Evolutionary conservation across 2,329 filamentous ascomycete genomes (phyloP), one percentile per base, ranked within the genome.

Genomic region (Calonectria hawksworthii): DNA sequence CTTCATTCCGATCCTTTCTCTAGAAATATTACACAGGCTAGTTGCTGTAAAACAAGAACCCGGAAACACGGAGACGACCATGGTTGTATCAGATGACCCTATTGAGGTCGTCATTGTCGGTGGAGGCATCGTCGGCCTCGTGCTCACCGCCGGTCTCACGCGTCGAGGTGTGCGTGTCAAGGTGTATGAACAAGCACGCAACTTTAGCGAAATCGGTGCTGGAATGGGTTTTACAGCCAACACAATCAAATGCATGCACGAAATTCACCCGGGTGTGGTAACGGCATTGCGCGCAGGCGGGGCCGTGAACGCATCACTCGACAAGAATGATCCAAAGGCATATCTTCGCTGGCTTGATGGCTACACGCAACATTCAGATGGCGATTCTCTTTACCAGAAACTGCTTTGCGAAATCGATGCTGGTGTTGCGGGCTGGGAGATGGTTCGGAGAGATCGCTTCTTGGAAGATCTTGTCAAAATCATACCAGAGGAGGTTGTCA

Each of bases 391-490:
- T 14, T 21, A 63, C 26, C 56, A 63, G 16, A 41, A 63, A 10
- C 14, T 63, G 13, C 32, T 63, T 18, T 63, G 23, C 13, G 23
- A 68, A 13, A 36, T 68, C n/a, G 50, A 68, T 68, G 50, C 51
- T 10, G 64, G 56, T 5, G 56, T 63, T 11, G 56, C 56, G 3
- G 56, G 56, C 5, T 63, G 56, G 56, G 56, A 63, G 23, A 63
- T 63, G 56, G 56, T 63, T 3, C 56, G 56, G 6, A 34, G 56
- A 21, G 56, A 63, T 63, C 56, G 56, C 23, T 63, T 63, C 56
- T 63, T 63, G 56, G 56, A 44, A 63, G 56, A 63, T 28, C 56
- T 63, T 18, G 56, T 63, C 23, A 63, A 63, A 41, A 41, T 63
- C 23, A 63, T 63, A 3, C 56, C 56, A 5, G 23, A 63, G 5